These are phyloP conservation scores for Malania oleifera DNA, from an alignment of 164 flowering plant genomes.

Conservation along the genomic window DNA sequence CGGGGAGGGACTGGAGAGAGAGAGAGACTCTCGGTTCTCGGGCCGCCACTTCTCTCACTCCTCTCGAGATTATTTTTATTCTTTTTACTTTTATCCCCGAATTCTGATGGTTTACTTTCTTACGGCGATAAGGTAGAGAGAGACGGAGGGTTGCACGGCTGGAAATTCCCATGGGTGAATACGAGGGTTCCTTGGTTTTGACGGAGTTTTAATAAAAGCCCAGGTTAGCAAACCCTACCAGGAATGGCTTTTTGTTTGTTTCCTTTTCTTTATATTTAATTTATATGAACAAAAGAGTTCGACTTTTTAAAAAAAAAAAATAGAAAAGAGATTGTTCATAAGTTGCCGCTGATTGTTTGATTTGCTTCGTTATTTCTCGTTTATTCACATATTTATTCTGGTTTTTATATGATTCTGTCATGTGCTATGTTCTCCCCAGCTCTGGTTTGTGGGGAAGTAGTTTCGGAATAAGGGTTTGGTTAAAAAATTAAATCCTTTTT, in stretches of 20 bases:
- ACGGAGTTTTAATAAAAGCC: constrained; percentile 11
- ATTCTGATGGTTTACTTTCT: background rate
- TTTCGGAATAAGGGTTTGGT: background rate
- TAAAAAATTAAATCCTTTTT: background rate
- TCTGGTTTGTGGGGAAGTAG: too few relatives aligned
- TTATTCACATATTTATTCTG: too few relatives aligned
- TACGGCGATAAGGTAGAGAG: background rate
- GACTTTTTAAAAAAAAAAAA: too few relatives aligned
- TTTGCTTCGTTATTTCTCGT: too few relatives aligned
- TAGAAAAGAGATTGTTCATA: too few relatives aligned
- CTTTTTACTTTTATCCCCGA: background rate
- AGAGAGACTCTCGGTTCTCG: constrained; percentile 2
- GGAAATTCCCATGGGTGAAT: background rate
- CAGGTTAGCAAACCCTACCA: constrained; percentile 2
- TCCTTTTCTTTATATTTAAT: too few relatives aligned
- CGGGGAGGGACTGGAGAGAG: too few relatives aligned
- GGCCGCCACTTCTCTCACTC: background rate
- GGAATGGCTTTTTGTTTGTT: constrained; percentile 12
- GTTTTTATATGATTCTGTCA: too few relatives aligned
- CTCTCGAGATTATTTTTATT: background rate
- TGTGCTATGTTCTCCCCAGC: too few relatives aligned
- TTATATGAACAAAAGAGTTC: too few relatives aligned
- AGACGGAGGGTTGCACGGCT: background rate
- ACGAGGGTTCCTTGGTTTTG: constrained; percentile 2
- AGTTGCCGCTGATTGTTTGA: too few relatives aligned